A percentile compares a stretch with the other conserved stretches of the same genome.
These are phyloP conservation scores for Trichoderma asperelloides DNA, from an alignment of 495 filamentous ascomycete species.

Conservation along the genomic window DNA sequence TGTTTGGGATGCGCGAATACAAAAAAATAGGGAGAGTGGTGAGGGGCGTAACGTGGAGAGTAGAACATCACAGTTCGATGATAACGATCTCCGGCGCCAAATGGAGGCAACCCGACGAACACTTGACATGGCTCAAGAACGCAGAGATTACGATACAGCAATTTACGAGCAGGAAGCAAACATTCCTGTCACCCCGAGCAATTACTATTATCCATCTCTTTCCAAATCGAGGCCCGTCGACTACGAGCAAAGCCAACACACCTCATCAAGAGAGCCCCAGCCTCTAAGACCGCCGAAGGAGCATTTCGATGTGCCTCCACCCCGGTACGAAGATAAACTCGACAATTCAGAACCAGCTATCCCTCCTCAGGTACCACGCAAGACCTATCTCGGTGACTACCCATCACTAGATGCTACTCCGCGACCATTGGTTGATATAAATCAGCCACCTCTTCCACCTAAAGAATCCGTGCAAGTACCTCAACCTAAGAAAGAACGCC, in stretches of 20 bases:
- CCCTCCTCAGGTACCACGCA: conserved; percentile 1
- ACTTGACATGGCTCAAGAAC: conserved; percentile 26
- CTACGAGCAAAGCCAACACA: conserved; percentile 25
- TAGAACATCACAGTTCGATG: conserved; percentile 20
- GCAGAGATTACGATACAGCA: neutral
- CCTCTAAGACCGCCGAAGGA: conserved; percentile 41
- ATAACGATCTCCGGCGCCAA: conserved; percentile 38
- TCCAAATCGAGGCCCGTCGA: conserved; percentile 31
- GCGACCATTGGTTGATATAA: conserved; percentile 11
- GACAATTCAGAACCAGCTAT: conserved; percentile 6
- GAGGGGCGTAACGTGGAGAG: neutral
- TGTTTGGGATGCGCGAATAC: conserved; percentile 8
- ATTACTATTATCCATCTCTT: conserved; percentile 43
- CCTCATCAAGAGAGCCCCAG: conserved; percentile 15
- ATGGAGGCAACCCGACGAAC: conserved; percentile 39
- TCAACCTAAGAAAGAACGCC: conserved; percentile 22
- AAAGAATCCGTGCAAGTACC: conserved; percentile 22
- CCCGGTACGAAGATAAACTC: neutral
- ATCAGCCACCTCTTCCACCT: conserved; percentile 28
- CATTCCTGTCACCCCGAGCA: conserved; percentile 7
- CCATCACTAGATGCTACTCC: conserved; percentile 12
- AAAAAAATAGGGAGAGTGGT: neutral
- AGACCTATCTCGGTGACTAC: conserved; percentile 20
- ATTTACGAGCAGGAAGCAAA: neutral
- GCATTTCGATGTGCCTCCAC: conserved; percentile 10